phyloP scores from a whole-genome alignment of 176 grass and related monocot species.

The Elaeis guineensis region DNA sequence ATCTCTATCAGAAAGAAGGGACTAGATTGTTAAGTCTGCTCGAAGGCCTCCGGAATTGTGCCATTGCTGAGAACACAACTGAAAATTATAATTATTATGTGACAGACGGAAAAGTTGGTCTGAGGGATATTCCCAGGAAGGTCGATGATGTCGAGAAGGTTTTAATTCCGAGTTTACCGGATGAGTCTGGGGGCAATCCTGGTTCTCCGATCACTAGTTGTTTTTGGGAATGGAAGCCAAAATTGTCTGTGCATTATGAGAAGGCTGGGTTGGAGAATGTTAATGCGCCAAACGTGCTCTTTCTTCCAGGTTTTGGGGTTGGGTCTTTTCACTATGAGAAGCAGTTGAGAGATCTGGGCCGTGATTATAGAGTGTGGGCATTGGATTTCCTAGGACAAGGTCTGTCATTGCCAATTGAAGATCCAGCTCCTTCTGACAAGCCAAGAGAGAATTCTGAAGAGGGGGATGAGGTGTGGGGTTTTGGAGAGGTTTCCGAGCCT shows the following conservation, averaged over 20 bases:
- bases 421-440: constrained; percentile 52
- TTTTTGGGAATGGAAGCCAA: constrained; percentile 88
- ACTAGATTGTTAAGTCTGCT: constrained; percentile 11
- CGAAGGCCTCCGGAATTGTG: constrained; percentile 6
- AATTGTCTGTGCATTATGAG: constrained; percentile 84
- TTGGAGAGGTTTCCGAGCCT: constrained; percentile 74
- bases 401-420: constrained; percentile 72
- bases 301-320: constrained; percentile 87
- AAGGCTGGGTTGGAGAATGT: constrained; percentile 54
- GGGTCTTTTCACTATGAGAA: constrained; percentile 90
- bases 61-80: constrained; percentile 18
- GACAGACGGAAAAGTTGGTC: constrained; percentile 33
- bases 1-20: not conserved
- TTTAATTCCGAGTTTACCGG: constrained; percentile 55
- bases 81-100: constrained; percentile 26
- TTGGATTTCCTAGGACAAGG: constrained; percentile 95
- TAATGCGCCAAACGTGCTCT: constrained; percentile 72
- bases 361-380: constrained; percentile 81
- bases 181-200: constrained; percentile 26
- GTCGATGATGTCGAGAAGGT: constrained; percentile 25
- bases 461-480: constrained; percentile 46
- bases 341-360: constrained; percentile 76
- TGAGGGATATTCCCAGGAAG: constrained; percentile 37
- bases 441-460: not conserved
- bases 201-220: constrained; percentile 62